These are phyloP conservation scores for Suillus hirtellus DNA, from an alignment of 768 basidiomycete species.

Conservation along the genomic window DNA sequence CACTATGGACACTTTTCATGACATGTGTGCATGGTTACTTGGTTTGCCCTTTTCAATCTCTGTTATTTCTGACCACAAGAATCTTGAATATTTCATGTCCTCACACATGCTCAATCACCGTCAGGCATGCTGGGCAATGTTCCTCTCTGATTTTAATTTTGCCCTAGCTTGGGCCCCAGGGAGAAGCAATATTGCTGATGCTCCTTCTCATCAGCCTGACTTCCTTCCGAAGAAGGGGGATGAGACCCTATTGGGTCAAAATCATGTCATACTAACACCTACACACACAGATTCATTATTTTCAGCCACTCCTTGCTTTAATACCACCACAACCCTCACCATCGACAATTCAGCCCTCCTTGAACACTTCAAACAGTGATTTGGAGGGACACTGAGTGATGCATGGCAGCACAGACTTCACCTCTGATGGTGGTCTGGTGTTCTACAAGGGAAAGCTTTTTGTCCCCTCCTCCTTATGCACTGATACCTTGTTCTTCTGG, in stretches of 20 bases:
- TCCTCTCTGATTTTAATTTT: neutral
- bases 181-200: slow-evolving; percentile 30
- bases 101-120: neutral
- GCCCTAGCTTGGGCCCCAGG: slow-evolving; percentile 27
- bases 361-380: slow-evolving; percentile 18
- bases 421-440: slow-evolving; percentile 18
- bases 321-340: slow-evolving; percentile 22
- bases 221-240: slow-evolving; percentile 14
- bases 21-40: slow-evolving; percentile 30
- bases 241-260: neutral
- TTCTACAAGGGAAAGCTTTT: slow-evolving; percentile 29
- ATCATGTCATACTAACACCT: no score
- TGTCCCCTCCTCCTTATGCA: slow-evolving; percentile 35
- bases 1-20: slow-evolving; percentile 33
- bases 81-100: neutral
- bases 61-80: slow-evolving; percentile 27
- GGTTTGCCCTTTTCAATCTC: slow-evolving; percentile 18
- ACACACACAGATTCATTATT: neutral
- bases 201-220: slow-evolving; percentile 34
- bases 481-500: slow-evolving; percentile 29
- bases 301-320: neutral
- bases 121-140: neutral
- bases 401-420: slow-evolving; percentile 16
- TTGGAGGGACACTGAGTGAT: slow-evolving; percentile 29
- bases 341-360: slow-evolving; percentile 22